These are phyloP conservation scores for Voacanga thouarsii DNA, from an alignment of 257 asterid species.

Conservation along the genomic window DNA sequence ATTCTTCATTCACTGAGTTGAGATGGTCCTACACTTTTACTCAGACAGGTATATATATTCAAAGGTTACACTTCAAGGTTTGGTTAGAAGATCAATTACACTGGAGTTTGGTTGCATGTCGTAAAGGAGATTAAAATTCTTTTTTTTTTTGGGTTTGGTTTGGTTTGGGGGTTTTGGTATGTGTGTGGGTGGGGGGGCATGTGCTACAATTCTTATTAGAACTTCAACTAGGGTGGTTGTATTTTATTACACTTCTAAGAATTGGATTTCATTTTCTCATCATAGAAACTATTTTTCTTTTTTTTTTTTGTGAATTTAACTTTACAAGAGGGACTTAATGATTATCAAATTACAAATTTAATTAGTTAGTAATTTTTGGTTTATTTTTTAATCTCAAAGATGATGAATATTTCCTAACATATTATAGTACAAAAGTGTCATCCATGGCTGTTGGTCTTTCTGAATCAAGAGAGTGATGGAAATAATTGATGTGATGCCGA, in stretches of 20 bases:
- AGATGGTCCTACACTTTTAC: background rate
- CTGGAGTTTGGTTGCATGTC: background rate
- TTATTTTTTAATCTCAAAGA: too few species aligned
- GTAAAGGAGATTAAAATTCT: background rate
- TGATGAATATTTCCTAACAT: too few species aligned
- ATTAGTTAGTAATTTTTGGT: too few species aligned
- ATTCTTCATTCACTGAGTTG: background rate
- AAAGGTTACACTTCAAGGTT: background rate
- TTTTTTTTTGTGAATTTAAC: too few species aligned
- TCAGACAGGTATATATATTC: background rate
- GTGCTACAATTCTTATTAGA: background rate
- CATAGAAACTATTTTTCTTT: too few species aligned
- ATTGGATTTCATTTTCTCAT: background rate
- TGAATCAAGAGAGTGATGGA: background rate
- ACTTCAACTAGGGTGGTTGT: background rate
- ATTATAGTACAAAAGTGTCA: too few species aligned
- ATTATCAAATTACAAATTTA: too few species aligned
- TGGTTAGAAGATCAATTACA: background rate
- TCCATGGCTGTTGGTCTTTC: background rate
- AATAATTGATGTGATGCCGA: background rate
- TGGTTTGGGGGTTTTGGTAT: too few species aligned
- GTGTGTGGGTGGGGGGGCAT: background rate
- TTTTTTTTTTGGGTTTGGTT: too few species aligned
- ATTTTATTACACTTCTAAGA: background rate
- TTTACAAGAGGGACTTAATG: too few species aligned